Evolutionary conservation across 805 yeast genomes (phyloP).

Genomic region (Yamadazyma akitaensis): DNA sequence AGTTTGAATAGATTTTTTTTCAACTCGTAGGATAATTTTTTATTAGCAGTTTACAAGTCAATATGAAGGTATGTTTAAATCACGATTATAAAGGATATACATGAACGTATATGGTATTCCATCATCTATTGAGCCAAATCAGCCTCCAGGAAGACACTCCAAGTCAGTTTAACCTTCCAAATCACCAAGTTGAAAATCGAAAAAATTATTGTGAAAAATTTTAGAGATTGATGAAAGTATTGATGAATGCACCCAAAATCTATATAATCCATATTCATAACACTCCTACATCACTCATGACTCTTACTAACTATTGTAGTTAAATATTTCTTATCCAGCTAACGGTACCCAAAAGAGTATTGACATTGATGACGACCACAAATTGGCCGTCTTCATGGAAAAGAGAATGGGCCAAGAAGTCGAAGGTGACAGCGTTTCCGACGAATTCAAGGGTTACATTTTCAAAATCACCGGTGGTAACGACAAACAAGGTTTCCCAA

Average conservation of each 20-base stretch:
- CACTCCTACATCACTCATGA: no score
- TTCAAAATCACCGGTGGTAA: constrained; percentile 99
- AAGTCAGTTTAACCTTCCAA: neutral
- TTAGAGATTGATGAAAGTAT: neutral
- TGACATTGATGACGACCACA: constrained; percentile 99
- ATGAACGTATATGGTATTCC: neutral
- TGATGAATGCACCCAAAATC: neutral
- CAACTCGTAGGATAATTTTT: constrained; percentile 14
- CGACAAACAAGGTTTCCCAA: constrained; percentile 99
- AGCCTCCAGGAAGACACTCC: neutral
- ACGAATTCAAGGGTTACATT: constrained; percentile 98
- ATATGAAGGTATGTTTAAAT: constrained; percentile 43
- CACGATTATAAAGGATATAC: neutral
- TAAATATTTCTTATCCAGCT: constrained; percentile 99
- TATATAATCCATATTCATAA: no score
- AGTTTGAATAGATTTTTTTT: constrained; percentile 10
- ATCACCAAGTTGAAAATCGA: neutral
- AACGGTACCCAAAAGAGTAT: constrained; percentile 99
- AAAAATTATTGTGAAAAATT: no score
- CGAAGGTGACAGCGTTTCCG: constrained; percentile 97
- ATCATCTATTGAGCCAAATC: neutral
- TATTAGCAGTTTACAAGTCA: constrained; percentile 19
- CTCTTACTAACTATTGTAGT: constrained; percentile 47
- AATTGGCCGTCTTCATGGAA: constrained; percentile 96
- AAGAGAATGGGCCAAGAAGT: constrained; percentile 99